Base-by-base conservation (phyloP, 495 filamentous ascomycete genomes). In the Penicillium mononematosum region DNA sequence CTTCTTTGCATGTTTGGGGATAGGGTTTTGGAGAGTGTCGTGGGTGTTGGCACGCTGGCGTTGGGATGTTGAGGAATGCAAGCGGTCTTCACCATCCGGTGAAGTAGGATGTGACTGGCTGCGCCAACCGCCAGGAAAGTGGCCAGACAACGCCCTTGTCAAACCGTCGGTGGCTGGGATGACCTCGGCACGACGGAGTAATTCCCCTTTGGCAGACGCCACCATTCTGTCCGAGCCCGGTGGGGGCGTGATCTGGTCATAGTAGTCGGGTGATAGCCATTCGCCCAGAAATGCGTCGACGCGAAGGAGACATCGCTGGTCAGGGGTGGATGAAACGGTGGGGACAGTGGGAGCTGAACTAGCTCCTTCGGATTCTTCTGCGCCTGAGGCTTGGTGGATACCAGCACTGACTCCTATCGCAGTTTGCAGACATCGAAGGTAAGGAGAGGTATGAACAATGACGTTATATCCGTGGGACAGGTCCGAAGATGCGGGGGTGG, bases 231-330 rank as follows among this genome's bases (percentile, higher is more conserved):
- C 81, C 3, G 91, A 92, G 44, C 81, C 81, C 2, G 94, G 95
- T 14, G 94, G 94, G 2, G 91, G 91, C 10, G 88, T 92, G 63
- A 98, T 97, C 32, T 87, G 78, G 42, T 93, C 91, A 64, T 90
- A 99, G 66, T 99, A 99, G 65, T 91, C 87, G 5, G 90, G 90
- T 5, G 87, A 88, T 42, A 98, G 78, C 94, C 94, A 99, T 75
- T 99, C 94, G 16, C 95, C 95, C 3, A 98, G 80, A 67, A 92
- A 95, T 0, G 95, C 87, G 72, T 98, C 95, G 7, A 98, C 80
- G 2, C 94, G 87, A 48, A 98, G 60, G 10, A 72, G 58, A 48
- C 70, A 68, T 32, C 73, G 68, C 12, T 56, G 50, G 36, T 61
- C 65, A 11, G 52, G 32, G 41, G 55, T 60, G n/a, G 49, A 53